phyloP scores from a whole-genome alignment of 768 basidiomycete species.

The Leucocoprinus birnbaumii region DNA sequence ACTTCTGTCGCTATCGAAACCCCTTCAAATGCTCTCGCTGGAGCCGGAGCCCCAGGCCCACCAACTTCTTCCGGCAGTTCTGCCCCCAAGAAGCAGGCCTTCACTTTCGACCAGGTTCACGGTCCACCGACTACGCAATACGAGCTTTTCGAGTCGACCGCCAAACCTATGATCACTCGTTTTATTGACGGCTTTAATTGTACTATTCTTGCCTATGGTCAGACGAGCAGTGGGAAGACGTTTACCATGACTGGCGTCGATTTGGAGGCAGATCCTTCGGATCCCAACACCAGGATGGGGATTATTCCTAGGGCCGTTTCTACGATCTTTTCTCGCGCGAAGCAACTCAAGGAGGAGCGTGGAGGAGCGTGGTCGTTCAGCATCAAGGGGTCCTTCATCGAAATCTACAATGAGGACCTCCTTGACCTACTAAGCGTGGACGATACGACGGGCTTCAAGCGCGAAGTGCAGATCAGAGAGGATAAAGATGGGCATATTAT shows the following conservation, averaged over 20 bases:
- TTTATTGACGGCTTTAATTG: slow-evolving; percentile 96
- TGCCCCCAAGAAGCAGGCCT: slow-evolving; percentile 75
- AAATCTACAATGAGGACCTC: slow-evolving; percentile 98
- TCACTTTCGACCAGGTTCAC: slow-evolving; percentile 94
- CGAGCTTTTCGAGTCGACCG: slow-evolving; percentile 81
- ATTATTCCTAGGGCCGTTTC: slow-evolving; percentile 94
- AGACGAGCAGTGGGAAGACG: slow-evolving; percentile 95
- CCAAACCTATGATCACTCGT: slow-evolving; percentile 79
- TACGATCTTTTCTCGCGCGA: slow-evolving; percentile 78
- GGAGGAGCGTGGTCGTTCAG: slow-evolving; percentile 72
- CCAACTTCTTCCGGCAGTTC: slow-evolving; percentile 40
- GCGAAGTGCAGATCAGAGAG: slow-evolving; percentile 94
- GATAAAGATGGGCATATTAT: slow-evolving; percentile 96
- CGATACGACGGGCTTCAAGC: slow-evolving; percentile 59
- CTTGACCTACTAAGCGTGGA: slow-evolving; percentile 88
- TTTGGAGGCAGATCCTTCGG: slow-evolving; percentile 82
- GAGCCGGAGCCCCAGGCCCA: slow-evolving; percentile 48
- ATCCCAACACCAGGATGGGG: slow-evolving; percentile 83
- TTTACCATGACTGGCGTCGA: slow-evolving; percentile 98
- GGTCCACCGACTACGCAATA: slow-evolving; percentile 82
- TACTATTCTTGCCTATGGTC: slow-evolving; percentile 96
- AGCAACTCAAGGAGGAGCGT: slow-evolving; percentile 75
- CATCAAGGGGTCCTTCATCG: slow-evolving; percentile 91
- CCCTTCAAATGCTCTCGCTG: slow-evolving; percentile 46
- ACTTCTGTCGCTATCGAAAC: slow-evolving; percentile 86